These are phyloP conservation scores for Flaveria floridana DNA, from an alignment of 140 eudicot genomes.

Conservation along the genomic window DNA sequence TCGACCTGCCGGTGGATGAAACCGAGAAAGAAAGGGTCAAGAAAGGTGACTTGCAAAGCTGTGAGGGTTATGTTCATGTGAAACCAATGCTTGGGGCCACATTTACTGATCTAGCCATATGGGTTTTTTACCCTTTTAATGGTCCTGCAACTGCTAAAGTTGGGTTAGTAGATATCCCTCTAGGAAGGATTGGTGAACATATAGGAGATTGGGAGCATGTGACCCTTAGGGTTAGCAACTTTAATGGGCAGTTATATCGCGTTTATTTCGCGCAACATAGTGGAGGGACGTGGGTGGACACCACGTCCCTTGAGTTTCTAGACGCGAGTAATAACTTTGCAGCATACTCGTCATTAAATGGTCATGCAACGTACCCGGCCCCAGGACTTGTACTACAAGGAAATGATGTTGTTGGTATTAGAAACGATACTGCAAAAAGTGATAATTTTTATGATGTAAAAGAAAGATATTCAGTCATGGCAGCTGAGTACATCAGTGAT, in stretches of 20 bases:
- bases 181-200: slow-evolving; percentile 72
- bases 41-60: slow-evolving; percentile 53
- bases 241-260: slow-evolving; percentile 46
- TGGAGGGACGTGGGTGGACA: slow-evolving; percentile 63
- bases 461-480: slow-evolving; percentile 40
- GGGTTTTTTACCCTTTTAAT: slow-evolving; percentile 72
- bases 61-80: slow-evolving; percentile 59
- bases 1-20: slow-evolving; percentile 63
- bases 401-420: slow-evolving; percentile 44
- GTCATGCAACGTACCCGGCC: slow-evolving; percentile 55
- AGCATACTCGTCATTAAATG: slow-evolving; percentile 60
- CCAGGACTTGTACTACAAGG: slow-evolving; percentile 64
- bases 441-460: slow-evolving; percentile 38
- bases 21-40: slow-evolving; percentile 44
- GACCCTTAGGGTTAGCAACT: slow-evolving; percentile 68
- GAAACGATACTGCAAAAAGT: slow-evolving; percentile 59
- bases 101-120: slow-evolving; percentile 61
- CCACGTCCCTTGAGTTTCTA: slow-evolving; percentile 47
- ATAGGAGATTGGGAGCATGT: slow-evolving; percentile 89
- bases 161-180: slow-evolving; percentile 48
- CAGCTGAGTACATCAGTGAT: slow-evolving; percentile 40
- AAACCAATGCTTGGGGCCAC: slow-evolving; percentile 77
- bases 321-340: slow-evolving; percentile 43
- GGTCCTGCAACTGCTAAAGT: slow-evolving; percentile 67
- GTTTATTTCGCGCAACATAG: slow-evolving; percentile 75